Percentiles rank a stretch among this genome's conserved stretches.
These are phyloP conservation scores for Pythium sp. DNA, from an alignment of 352 stramenopile species.

Conservation along the genomic window DNA sequence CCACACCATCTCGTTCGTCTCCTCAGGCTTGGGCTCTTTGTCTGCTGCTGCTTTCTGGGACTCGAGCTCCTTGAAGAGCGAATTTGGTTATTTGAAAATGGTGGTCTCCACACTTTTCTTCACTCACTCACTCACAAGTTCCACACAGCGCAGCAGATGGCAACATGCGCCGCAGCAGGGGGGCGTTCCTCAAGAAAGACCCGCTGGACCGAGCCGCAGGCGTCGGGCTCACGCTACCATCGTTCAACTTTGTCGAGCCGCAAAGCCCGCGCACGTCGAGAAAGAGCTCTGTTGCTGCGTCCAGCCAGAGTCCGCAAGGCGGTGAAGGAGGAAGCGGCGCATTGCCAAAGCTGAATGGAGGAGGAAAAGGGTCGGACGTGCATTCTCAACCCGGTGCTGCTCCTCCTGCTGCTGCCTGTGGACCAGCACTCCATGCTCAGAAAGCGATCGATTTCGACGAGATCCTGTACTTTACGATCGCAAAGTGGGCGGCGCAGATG, in stretches of 20 bases:
- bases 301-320: slow-evolving; percentile 3
- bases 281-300: neutral
- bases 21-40: slow-evolving; percentile 54
- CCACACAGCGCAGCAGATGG: neutral
- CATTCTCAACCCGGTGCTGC: slow-evolving; percentile 12
- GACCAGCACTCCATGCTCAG: neutral
- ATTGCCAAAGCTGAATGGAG: slow-evolving; percentile 2
- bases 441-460: slow-evolving; percentile 16
- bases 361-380: neutral
- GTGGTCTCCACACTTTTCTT: neutral
- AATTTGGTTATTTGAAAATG: too few species aligned
- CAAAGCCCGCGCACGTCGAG: slow-evolving; percentile 11
- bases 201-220: slow-evolving; percentile 25
- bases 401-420: slow-evolving; percentile 11
- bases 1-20: slow-evolving; percentile 78
- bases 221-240: slow-evolving; percentile 36
- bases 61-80: slow-evolving; percentile 54
- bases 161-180: slow-evolving; percentile 14
- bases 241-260: slow-evolving; percentile 69
- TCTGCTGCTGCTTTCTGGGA: slow-evolving; percentile 39
- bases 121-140: neutral
- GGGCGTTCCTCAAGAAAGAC: slow-evolving; percentile 7
- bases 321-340: neutral
- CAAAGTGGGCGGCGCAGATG: slow-evolving; percentile 19
- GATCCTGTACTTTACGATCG: slow-evolving; percentile 23